These are phyloP conservation scores for Pichia californica DNA, from an alignment of 805 yeast genomes.

Conservation along the genomic window DNA sequence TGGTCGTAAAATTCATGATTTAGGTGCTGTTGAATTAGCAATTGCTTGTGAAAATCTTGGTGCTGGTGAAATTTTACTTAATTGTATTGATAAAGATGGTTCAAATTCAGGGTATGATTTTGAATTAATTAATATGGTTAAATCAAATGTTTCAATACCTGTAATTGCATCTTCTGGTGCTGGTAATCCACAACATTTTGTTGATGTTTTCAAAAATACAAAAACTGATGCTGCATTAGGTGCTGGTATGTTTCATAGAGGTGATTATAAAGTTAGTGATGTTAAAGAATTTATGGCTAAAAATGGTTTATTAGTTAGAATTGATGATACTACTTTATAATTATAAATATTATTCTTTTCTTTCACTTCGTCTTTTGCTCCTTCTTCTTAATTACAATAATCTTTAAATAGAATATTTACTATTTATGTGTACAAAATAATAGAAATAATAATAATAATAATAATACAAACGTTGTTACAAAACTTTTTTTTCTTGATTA, in stretches of 20 bases:
- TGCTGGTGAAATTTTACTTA: conserved; percentile 90
- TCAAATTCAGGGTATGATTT: conserved; percentile 90
- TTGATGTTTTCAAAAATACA: conserved; percentile 77
- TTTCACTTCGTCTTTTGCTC: not conserved
- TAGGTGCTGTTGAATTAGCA: conserved; percentile 89
- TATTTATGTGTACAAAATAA: too few relatives aligned
- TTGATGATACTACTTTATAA: conserved; percentile 35
- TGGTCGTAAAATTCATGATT: conserved; percentile 80
- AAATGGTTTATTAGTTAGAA: conserved; percentile 66
- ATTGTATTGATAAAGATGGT: conserved; percentile 97
- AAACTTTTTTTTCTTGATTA: not conserved
- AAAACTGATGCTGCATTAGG: conserved; percentile 95
- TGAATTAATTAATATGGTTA: conserved; percentile 75
- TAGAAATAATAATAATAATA: too few relatives aligned
- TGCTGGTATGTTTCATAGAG: conserved; percentile 97
- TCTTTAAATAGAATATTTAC: too few relatives aligned
- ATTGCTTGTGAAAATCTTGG: conserved; percentile 88
- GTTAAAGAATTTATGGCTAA: conserved; percentile 64
- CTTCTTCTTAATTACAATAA: not conserved
- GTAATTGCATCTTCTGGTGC: conserved; percentile 99
- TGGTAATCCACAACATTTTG: conserved; percentile 86
- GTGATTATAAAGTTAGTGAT: conserved; percentile 79
- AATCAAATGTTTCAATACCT: conserved; percentile 73
- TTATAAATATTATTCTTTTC: not conserved
- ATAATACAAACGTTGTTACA: too few relatives aligned